These are phyloP conservation scores for Ogataea methanolica DNA, from an alignment of 805 yeast genomes.

Conservation along the genomic window DNA sequence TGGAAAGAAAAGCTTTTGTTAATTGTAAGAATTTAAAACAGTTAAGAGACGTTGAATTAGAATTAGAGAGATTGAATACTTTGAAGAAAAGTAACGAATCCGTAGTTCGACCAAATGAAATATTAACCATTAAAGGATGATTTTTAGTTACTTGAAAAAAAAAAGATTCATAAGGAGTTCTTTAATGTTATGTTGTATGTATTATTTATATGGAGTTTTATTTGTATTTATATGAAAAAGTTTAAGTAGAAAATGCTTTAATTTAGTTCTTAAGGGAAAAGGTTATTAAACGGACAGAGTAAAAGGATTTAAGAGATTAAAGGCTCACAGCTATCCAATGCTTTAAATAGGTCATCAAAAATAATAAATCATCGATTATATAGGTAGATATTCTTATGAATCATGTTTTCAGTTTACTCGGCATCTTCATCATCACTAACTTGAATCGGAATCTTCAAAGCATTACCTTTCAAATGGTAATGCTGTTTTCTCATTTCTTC, in stretches of 20 bases:
- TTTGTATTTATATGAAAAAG: too few species aligned
- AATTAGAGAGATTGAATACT: slow-evolving; percentile 11
- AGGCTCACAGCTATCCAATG: too few species aligned
- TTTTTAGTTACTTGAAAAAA: too few species aligned
- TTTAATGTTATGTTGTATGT: too few species aligned
- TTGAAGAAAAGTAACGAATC: slow-evolving; percentile 5
- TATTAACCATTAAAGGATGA: slow-evolving; percentile 11
- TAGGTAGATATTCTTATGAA: neutral
- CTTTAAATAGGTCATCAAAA: neutral
- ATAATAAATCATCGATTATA: neutral
- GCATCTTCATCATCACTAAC: slow-evolving; percentile 30
- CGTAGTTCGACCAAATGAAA: slow-evolving; percentile 3
- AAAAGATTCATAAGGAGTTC: too few species aligned
- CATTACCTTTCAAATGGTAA: slow-evolving; percentile 56
- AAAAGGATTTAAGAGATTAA: too few species aligned
- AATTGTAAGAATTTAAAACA: slow-evolving; percentile 12
- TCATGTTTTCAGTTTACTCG: slow-evolving; percentile 3
- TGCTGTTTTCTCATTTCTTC: slow-evolving; percentile 79
- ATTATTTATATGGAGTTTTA: too few species aligned
- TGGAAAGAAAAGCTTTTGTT: slow-evolving; percentile 17
- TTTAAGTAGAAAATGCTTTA: too few species aligned
- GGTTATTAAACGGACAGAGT: too few species aligned
- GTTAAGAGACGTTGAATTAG: slow-evolving; percentile 12
- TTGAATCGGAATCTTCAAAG: slow-evolving; percentile 39
- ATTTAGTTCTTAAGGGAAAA: too few species aligned